Evolutionary conservation across 768 basidiomycete species (phyloP), one percentile per base, ranked within the genome.

Genomic region (Mrakia blollopis): DNA sequence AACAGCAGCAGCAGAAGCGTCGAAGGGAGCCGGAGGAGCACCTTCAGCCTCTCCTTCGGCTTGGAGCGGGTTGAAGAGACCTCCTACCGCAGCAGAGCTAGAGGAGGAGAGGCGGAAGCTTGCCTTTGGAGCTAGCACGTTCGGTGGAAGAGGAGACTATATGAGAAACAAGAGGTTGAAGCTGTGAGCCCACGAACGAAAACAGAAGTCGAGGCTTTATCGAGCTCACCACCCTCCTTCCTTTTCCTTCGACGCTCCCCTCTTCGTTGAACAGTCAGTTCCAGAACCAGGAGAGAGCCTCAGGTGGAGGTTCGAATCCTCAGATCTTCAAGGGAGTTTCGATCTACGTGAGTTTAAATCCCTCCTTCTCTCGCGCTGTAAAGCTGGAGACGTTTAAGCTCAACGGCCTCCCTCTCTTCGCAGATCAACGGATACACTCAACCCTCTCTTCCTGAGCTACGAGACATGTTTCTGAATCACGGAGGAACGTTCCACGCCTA

Each of bases 91-190:
- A 35, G 30, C 32, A 9, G 67, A 77, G 63, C 30, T 47, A 32
- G 76, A 77, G 37, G 62, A 65, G 8, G 62, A 28, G 37, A 52
- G 39, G 18, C 47, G 8, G 44, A 32, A 41, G 23, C 14, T 30
- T 2, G 83, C 83, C 30, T 97, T 95, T 81, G 92, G 91, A 0
- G 88, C 91, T 3, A 88, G 91, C 41, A 88, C 86, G 50, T 98
- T 95, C 82, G 94, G 92, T 21, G 89, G 88, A 0, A 92, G 89
- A 79, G 92, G 91, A 0, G 90, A 94, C 81, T 98, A 97, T 81
- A 93, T 97, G 92, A 84, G 86, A 3, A 87, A 94, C 78, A 98
- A 98, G 84, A 88, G 96, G 3, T 90, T 91, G 41, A 98, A 98
- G 83, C 83, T 98, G 69, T 92, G 78, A 80, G 30, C 62, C 52